Percentiles rank a stretch among this genome's conserved stretches.
These are phyloP conservation scores for Aspergillus latus DNA, from an alignment of 2,329 filamentous ascomycete species.

Conservation along the genomic window DNA sequence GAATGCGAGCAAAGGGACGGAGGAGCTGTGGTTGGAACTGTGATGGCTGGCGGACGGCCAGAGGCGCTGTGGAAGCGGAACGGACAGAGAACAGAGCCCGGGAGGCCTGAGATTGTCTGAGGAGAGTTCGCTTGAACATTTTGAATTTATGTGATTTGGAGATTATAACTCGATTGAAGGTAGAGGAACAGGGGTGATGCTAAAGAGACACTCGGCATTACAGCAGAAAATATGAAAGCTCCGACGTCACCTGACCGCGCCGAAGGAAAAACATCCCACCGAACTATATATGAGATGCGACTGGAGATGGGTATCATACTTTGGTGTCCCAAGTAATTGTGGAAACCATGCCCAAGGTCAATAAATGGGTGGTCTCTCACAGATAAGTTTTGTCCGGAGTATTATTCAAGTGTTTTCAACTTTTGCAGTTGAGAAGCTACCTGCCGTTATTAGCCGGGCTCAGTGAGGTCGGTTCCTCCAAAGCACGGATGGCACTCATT, in stretches of 20 bases:
- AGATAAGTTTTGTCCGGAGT: too few relatives aligned
- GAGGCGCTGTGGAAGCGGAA: slow-evolving; percentile 34
- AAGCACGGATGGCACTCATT: too few relatives aligned
- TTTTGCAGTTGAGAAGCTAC: too few relatives aligned
- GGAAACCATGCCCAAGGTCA: too few relatives aligned
- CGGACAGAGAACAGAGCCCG: slow-evolving; percentile 37
- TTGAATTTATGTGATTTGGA: slow-evolving; percentile 16
- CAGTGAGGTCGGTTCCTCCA: too few relatives aligned
- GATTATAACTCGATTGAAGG: slow-evolving; percentile 1
- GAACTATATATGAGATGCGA: slow-evolving; percentile 5
- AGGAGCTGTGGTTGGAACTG: slow-evolving; percentile 34
- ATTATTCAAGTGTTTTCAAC: too few relatives aligned
- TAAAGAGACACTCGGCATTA: slow-evolving; percentile 10
- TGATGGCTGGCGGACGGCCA: slow-evolving; percentile 36
- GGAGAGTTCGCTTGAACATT: slow-evolving; percentile 46
- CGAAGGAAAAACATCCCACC: slow-evolving; percentile 16
- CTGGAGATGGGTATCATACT: too few relatives aligned
- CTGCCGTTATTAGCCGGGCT: too few relatives aligned
- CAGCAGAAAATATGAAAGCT: slow-evolving; percentile 22
- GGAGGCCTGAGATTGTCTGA: slow-evolving; percentile 44
- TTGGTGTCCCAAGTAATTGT: too few relatives aligned
- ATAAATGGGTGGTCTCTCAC: too few relatives aligned
- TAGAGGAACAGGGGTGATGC: slow-evolving; percentile 1
- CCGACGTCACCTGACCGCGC: slow-evolving; percentile 20
- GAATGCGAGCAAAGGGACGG: slow-evolving; percentile 35